Evolutionary conservation across 768 basidiomycete species (phyloP), one percentile per base, ranked within the genome.

Genomic region (Mycena alexandri): DNA sequence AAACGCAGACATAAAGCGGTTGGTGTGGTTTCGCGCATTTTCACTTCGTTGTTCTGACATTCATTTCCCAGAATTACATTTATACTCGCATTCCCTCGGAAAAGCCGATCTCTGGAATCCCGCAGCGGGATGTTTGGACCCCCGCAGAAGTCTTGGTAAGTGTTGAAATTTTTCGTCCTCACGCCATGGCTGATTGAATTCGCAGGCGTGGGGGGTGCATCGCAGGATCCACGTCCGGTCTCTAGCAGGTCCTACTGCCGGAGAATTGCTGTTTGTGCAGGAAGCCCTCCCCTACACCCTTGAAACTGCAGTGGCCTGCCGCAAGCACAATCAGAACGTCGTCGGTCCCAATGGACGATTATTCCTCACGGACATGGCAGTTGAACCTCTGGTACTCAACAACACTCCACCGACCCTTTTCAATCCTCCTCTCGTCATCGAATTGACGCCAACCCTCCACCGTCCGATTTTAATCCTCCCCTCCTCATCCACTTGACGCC

Each of bases 61-160:
- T 51, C 21, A 21, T 19, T 6, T 4, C 24, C 11, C 16, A 67
- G 65, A 55, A 67, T 25, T 67, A 24, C 17, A 50, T 67, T 19
- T 67, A 67, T 24, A 51, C 52, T 5, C 65, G 59, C 9, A 51
- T 67, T 14, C 58, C 53, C 5, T 48, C 36, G 5, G 36, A 25
- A 2, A 41, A 25, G n/a, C 41, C 11, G 24, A 54, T 66, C 16
- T 46, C 13, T 12, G 56, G 51, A 2, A 42, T 66, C 21, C 44
- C 59, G 12, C 19, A 54, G 19, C 29, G 48, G 13, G 53, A 56
- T 22, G 41, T 61, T 8, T 67, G 65, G 65, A 61, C 52, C 13
- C 65, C 65, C 3, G 65, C 65, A 22, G 47, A 67, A 36, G 19
- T 67, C n/a, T 17, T 67, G 22, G 65, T 61, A 36, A 21, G 59